A percentile compares a stretch with the other conserved stretches of the same genome.
phyloP scores from a whole-genome alignment of 495 filamentous ascomycete species.

The Bombardia bombarda region DNA sequence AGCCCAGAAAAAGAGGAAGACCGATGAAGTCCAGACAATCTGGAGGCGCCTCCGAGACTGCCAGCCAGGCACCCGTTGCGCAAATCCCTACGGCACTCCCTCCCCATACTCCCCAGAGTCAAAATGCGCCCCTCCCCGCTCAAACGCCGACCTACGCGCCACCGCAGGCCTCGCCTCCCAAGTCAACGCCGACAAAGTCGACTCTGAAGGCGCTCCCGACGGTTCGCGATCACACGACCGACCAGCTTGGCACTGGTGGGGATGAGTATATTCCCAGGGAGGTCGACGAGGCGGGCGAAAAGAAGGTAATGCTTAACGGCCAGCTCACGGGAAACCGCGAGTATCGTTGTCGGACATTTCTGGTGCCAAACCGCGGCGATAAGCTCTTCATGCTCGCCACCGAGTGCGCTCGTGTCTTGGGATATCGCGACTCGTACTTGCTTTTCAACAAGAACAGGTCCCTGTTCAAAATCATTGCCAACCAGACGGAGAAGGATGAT shows the following conservation, averaged over 20 bases:
- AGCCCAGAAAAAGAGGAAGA: conserved; percentile 79
- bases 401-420: conserved; percentile 89
- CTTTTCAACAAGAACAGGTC: conserved; percentile 99
- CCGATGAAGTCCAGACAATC: conserved; percentile 58
- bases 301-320: conserved; percentile 81
- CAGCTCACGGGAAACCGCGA: conserved; percentile 74
- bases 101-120: conserved; percentile 74
- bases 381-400: conserved; percentile 99
- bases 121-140: conserved; percentile 57
- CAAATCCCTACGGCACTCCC: conserved; percentile 42
- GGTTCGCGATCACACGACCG: conserved; percentile 93
- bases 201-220: conserved; percentile 93
- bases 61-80: conserved; percentile 45
- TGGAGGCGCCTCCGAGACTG: conserved; percentile 37
- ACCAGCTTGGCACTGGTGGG: conserved; percentile 84
- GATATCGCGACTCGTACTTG: conserved; percentile 94
- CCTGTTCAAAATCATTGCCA: conserved; percentile 96
- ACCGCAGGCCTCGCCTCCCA: conserved; percentile 68
- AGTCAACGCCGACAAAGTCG: conserved; percentile 80
- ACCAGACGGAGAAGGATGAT: conserved; percentile 92
- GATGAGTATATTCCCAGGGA: conserved; percentile 96
- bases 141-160: conserved; percentile 47
- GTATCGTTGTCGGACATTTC: conserved; percentile 89
- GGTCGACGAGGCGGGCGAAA: conserved; percentile 85
- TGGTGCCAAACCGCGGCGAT: conserved; percentile 78